These are phyloP conservation scores for Xylaria sp. DNA, from an alignment of 2,329 filamentous ascomycete genomes.

Conservation along the genomic window DNA sequence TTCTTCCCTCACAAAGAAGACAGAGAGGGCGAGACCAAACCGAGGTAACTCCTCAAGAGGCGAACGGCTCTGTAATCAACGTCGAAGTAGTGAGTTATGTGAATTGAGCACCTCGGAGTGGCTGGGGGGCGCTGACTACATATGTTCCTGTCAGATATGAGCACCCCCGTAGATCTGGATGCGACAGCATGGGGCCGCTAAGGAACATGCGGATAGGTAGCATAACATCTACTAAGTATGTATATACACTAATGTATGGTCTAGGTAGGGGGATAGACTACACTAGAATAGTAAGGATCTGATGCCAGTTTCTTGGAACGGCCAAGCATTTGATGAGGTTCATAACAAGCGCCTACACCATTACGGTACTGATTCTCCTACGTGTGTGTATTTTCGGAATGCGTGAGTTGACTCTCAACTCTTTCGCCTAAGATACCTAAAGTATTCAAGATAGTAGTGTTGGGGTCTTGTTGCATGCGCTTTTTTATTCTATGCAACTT, in stretches of 20 bases:
- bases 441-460: not conserved
- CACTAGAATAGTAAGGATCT: conserved; percentile 29
- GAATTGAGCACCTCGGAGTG: conserved; percentile 1
- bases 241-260: conserved; percentile 5
- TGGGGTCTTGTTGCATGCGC: not conserved
- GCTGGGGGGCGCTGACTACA: conserved; percentile 32
- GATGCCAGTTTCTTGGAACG: conserved; percentile 20
- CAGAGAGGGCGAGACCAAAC: conserved; percentile 8
- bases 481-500: not conserved
- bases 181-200: conserved; percentile 7
- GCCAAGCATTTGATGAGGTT: conserved; percentile 2
- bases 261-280: not conserved
- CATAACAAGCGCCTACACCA: conserved; percentile 10
- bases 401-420: conserved; percentile 9
- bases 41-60: conserved; percentile 1
- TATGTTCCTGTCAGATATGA: conserved; percentile 19
- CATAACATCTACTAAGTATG: conserved; percentile 15
- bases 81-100: conserved; percentile 9
- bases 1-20: conserved; percentile 3
- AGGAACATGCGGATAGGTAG: conserved; percentile 23
- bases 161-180: conserved; percentile 18
- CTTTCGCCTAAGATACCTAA: not conserved
- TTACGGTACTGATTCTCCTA: not conserved
- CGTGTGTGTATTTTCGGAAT: conserved; percentile 1
- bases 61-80: conserved; percentile 7